Base-by-base conservation (phyloP, 345 rosid species). In the Syzygium grande region DNA sequence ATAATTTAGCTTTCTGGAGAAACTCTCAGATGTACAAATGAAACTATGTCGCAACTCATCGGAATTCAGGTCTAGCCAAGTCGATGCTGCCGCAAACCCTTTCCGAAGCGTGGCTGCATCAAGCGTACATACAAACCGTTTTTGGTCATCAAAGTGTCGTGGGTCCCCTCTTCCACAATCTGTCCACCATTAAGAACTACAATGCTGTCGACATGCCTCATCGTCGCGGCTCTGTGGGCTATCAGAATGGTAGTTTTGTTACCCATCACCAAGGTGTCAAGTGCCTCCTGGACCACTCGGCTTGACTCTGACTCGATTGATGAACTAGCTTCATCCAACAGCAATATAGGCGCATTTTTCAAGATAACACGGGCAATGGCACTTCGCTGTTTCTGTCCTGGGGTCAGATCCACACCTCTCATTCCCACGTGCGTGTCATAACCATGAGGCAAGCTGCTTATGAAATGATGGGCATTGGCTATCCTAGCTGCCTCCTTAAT, bases 401-500 rank as follows among this genome's bases (percentile, higher is more conserved):
- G 99, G 52, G 99, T 97, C 88, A 97, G 92, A 87, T 98, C 99
- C 89, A 98, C 97, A 55, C 98, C 99, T 93, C 99, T 94, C 99
- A 98, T 97, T 56, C 99, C 99, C 54, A 98, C 97, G 84, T 96
- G 98, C 0, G 99, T 98, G 92, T 98, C 99, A 63, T 98, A 98
- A 86, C 99, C 99, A 85, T 96, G 99, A 87, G 99, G 97, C 88
- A 96, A 93, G 88, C 98, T 98, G 92, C 99, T 98, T 89, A 98
- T 98, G 90, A 96, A 98, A 93, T 96, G 99, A 91, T 98, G 99
- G 77, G 99, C 99, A 86, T 98, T 98, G 78, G 99, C 99, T 88
- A 98, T 97, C 92, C 99, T 93, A 41, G 99, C 99, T 86, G 99
- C 99, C 91, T 98, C 99, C 92, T 98, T 97, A 88, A 98, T 91